A percentile compares a stretch with the other conserved stretches of the same genome.
Conservation (phyloP, 2,329 filamentous ascomycete genomes). For the Myrmaecium sp. region DNA sequence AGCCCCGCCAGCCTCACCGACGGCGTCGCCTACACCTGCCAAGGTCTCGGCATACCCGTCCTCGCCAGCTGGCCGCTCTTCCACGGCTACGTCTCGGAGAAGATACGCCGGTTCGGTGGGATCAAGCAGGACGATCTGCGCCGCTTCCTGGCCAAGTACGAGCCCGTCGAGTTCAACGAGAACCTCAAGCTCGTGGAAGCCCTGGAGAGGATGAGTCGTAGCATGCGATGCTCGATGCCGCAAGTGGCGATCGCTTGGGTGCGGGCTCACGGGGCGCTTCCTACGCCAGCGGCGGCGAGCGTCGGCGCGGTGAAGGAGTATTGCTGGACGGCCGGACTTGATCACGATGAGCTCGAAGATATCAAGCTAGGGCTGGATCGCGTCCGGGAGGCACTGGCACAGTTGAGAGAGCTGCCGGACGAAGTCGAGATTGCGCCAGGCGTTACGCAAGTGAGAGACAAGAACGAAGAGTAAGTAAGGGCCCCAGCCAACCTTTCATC, state of each 20-base stretch:
- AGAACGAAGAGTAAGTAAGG: too few relatives aligned
- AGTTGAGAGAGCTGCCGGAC: too few relatives aligned
- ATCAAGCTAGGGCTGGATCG: too few relatives aligned
- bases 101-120: slow-evolving; percentile 35
- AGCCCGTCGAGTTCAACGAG: slow-evolving; percentile 43
- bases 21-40: slow-evolving; percentile 38
- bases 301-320: too few relatives aligned
- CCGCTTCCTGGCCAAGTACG: slow-evolving; percentile 39
- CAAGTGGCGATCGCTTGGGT: slow-evolving; percentile 55
- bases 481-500: too few relatives aligned
- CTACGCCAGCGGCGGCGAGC: too few relatives aligned
- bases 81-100: slow-evolving; percentile 32
- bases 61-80: slow-evolving; percentile 56
- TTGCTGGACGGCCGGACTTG: too few relatives aligned
- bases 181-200: slow-evolving; percentile 47
- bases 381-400: too few relatives aligned
- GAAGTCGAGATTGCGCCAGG: too few relatives aligned
- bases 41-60: slow-evolving; percentile 49
- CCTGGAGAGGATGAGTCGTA: slow-evolving; percentile 40
- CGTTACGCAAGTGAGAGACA: too few relatives aligned
- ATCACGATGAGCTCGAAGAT: too few relatives aligned
- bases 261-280: slow-evolving; percentile 25
- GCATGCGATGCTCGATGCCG: slow-evolving; percentile 40
- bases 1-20: slow-evolving; percentile 40
- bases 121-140: slow-evolving; percentile 37